A percentile compares a stretch with the other conserved stretches of the same genome.
phyloP scores from a whole-genome alignment of 192 early-diverging fungal species.

The Linnemannia hyalina region DNA sequence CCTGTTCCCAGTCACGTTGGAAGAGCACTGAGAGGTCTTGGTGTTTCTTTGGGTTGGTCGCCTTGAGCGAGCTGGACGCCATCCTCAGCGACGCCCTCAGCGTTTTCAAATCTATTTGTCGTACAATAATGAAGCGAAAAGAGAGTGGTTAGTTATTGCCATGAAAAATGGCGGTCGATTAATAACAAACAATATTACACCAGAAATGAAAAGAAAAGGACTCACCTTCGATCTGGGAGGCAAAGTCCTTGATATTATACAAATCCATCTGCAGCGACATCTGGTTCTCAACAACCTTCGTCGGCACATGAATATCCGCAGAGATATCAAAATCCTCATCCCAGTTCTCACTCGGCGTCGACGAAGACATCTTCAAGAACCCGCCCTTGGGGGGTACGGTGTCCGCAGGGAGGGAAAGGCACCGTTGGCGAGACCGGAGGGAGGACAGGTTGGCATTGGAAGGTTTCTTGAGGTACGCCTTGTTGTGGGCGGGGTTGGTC shows the following conservation, averaged over 20 bases:
- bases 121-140: not conserved
- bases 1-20: constrained; percentile 58
- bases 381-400: not conserved
- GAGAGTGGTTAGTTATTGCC: not conserved
- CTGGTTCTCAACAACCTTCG: constrained; percentile 53
- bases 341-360: constrained; percentile 57
- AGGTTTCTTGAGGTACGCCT: constrained; percentile 24
- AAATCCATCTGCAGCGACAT: constrained; percentile 55
- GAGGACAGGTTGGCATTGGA: constrained; percentile 30
- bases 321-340: constrained; percentile 58
- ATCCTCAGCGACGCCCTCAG: constrained; percentile 30
- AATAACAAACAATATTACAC: not conserved
- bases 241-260: constrained; percentile 58
- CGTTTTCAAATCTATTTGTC: constrained; percentile 37
- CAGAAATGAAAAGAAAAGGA: not conserved
- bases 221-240: constrained; percentile 53
- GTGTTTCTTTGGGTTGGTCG: constrained; percentile 46
- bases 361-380: constrained; percentile 24
- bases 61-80: constrained; percentile 43
- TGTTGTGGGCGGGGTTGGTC: not conserved
- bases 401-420: constrained; percentile 20
- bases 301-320: constrained; percentile 51
- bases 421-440: constrained; percentile 34
- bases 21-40: constrained; percentile 53
- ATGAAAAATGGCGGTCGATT: not conserved